These are phyloP conservation scores for Mycena kentingensis DNA, from an alignment of 768 basidiomycete genomes.

Conservation along the genomic window DNA sequence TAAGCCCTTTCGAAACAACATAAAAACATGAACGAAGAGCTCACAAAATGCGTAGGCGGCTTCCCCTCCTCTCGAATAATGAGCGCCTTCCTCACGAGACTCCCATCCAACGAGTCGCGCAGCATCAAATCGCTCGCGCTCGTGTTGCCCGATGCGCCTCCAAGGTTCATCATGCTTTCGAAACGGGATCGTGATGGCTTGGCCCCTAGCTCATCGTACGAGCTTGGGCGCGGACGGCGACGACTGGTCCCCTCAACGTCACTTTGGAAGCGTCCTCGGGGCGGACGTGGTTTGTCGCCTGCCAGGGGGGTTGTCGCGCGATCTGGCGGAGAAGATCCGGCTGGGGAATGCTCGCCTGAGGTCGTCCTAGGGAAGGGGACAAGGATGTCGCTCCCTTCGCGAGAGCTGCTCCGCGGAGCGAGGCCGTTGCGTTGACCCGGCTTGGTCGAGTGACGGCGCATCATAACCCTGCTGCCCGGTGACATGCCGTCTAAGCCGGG, in stretches of 20 bases:
- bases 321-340: conserved; percentile 35
- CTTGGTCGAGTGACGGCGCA: conserved; percentile 63
- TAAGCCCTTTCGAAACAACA: conserved; percentile 22
- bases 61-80: conserved; percentile 83
- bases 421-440: conserved; percentile 49
- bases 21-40: conserved; percentile 36
- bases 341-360: conserved; percentile 49
- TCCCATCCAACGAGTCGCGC: conserved; percentile 66
- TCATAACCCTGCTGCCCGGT: conserved; percentile 45
- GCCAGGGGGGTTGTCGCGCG: conserved; percentile 32
- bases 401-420: conserved; percentile 40
- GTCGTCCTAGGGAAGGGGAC: conserved; percentile 70
- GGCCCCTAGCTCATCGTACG: conserved; percentile 66
- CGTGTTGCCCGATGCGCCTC: conserved; percentile 50
- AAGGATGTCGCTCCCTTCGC: conserved; percentile 38
- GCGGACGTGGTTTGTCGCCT: conserved; percentile 44
- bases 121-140: conserved; percentile 67
- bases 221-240: conserved; percentile 60
- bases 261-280: conserved; percentile 72
- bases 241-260: conserved; percentile 65
- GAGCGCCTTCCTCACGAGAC: conserved; percentile 64
- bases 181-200: conserved; percentile 61
- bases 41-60: conserved; percentile 77
- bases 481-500: conserved; percentile 48
- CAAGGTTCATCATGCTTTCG: conserved; percentile 72